Conservation (phyloP, 1,284 basidiomycete genomes). For the Austroboletus niveus region DNA sequence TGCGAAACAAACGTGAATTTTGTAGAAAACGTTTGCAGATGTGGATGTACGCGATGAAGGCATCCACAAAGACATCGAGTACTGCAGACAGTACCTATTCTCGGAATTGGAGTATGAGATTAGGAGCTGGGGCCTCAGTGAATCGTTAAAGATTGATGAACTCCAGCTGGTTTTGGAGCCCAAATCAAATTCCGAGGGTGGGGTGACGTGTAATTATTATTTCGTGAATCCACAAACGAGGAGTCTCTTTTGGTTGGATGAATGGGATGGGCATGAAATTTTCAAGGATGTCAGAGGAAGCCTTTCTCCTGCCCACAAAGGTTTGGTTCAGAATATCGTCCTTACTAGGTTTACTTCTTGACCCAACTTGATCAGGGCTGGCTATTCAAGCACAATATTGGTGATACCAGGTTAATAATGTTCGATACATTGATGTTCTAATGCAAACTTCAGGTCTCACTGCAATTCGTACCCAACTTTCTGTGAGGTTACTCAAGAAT, state of each 20-base stretch:
- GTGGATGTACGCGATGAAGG: slow-evolving; percentile 20
- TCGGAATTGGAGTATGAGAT: slow-evolving; percentile 13
- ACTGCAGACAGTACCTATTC: slow-evolving; percentile 16
- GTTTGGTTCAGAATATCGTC: slow-evolving; percentile 7
- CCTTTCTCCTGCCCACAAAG: slow-evolving; percentile 26
- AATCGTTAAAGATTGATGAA: slow-evolving; percentile 15
- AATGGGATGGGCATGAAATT: slow-evolving; percentile 18
- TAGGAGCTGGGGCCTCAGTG: not conserved
- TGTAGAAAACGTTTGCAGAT: slow-evolving; percentile 34
- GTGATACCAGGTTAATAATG: no score
- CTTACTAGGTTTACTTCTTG: not conserved
- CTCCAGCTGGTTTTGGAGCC: slow-evolving; percentile 34
- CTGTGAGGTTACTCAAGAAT: slow-evolving; percentile 34
- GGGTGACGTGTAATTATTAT: slow-evolving; percentile 29
- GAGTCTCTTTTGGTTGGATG: slow-evolving; percentile 31
- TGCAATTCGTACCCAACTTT: slow-evolving; percentile 49
- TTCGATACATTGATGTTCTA: not conserved
- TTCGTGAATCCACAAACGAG: slow-evolving; percentile 29
- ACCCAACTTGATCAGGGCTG: not conserved
- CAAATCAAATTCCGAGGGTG: not conserved
- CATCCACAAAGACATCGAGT: slow-evolving; percentile 22
- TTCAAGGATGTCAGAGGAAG: slow-evolving; percentile 23
- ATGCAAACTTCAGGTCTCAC: slow-evolving; percentile 43
- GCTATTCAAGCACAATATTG: no score
- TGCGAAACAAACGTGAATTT: not conserved